Evolutionary conservation across 495 filamentous ascomycete species (phyloP), one percentile per base, ranked within the genome.

Genomic region (Podospora comata): DNA sequence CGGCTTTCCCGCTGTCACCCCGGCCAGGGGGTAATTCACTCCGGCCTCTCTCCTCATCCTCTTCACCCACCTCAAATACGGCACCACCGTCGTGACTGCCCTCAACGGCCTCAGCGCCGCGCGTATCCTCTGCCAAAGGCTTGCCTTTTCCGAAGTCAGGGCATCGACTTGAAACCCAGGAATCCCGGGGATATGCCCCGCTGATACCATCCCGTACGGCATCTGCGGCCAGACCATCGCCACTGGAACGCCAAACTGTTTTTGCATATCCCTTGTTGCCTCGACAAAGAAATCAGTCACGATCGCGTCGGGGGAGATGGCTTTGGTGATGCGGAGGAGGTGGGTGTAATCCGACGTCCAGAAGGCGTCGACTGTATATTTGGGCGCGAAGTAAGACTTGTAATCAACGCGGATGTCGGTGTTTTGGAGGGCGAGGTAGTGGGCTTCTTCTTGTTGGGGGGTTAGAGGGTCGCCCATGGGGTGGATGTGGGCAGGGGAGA

Each of bases 201-300:
- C 76, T 3, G 75, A 70, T 19, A 77, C 44, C 76, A 78, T 78
- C 2, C 77, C 69, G 39, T 67, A 72, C 2, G 80, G 79, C 79
- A 78, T 79, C 32, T 77, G 74, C 1, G 80, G 80, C 73, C 72
- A 79, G 7, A 79, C 67, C 30, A 76, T 73, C 30, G 78, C 76
- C 48, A 82, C 70, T 4, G 79, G 79, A 15, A 80, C 30, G 5
- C 72, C 62, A 62, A 75, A 77, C 64, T 80, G 68, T 23, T 70
- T 44, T 15, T 70, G 63, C 23, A 81, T 76, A 63, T 81, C 79
- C 44, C 74, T 71, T 16, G 71, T 77, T 0, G 79, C 79, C 20
- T 80, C 79, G 32, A 78, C 74, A 53, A 79, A 77, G 70, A 77
- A 80, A 55, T 82, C 79, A 4, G 77, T 75, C 0, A 81, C 54